Evolutionary conservation across 1,284 basidiomycete species (phyloP).

Genomic region (Dichomitus squalens): DNA sequence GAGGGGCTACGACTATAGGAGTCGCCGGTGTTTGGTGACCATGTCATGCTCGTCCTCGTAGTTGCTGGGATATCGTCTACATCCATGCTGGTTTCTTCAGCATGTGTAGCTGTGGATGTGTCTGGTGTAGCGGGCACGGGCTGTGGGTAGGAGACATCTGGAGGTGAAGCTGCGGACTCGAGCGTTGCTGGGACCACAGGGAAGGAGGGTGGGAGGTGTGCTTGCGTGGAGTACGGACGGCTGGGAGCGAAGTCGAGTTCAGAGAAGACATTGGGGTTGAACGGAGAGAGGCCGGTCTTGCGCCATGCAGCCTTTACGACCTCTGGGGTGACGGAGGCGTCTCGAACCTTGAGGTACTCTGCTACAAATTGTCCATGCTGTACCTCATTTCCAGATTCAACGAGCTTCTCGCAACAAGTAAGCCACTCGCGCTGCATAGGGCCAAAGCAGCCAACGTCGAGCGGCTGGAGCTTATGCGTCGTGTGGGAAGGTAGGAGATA

Average conservation of each 20-base stretch:
- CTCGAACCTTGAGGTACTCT: slow-evolving; percentile 16
- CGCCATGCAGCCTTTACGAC: slow-evolving; percentile 15
- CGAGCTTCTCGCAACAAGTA: neutral
- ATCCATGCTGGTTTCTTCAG: too few relatives aligned
- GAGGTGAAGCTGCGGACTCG: too few relatives aligned
- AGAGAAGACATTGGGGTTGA: slow-evolving; percentile 19
- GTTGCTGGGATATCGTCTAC: too few relatives aligned
- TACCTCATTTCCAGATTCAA: neutral
- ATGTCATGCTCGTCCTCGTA: too few relatives aligned
- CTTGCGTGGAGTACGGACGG: neutral
- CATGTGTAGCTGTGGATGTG: too few relatives aligned
- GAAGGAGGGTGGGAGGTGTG: slow-evolving; percentile 6
- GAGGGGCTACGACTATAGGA: too few relatives aligned
- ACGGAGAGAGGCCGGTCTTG: slow-evolving; percentile 12
- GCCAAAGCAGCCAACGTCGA: slow-evolving; percentile 28
- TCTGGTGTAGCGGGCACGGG: neutral
- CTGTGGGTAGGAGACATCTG: too few relatives aligned
- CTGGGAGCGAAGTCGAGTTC: slow-evolving; percentile 11
- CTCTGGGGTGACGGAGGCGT: slow-evolving; percentile 1
- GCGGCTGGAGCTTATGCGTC: slow-evolving; percentile 30
- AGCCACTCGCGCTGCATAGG: slow-evolving; percentile 7
- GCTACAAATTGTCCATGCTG: slow-evolving; percentile 4
- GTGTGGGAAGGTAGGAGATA: slow-evolving; percentile 31
- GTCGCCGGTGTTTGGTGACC: too few relatives aligned
- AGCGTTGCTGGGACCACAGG: neutral